Base-by-base conservation (phyloP, 441 rosid species). In the Pelargonium cotyledonis region DNA sequence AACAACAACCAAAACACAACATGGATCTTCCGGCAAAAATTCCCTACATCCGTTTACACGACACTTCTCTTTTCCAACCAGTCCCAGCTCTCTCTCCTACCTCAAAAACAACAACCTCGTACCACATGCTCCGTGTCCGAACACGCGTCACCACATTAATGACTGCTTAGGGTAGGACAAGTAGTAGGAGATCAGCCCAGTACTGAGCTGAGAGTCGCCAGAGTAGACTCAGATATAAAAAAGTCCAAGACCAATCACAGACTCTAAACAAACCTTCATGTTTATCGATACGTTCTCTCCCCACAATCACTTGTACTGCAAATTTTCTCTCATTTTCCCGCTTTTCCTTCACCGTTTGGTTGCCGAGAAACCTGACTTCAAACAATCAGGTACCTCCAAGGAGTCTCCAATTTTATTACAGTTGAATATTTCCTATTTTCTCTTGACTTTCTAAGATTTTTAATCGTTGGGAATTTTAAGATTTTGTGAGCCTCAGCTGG, bases 141-240 rank as follows among this genome's bases (percentile, higher is more conserved):
- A 53, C 60, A 53, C 60, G 60, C 18, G 60, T 53, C 60, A 7
- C 9, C 8, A 53, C 31, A 19, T 16, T 7, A 7, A 15, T 15
- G 60, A 53, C 18, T 0, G 60, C 18, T 53, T n/a, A 6, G 0
- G 18, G 14, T 66, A 35, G 35, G 57, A 43, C 57, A 58, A 46
- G 44, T 38, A 41, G 70, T 68, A 68, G 70, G 18, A 40, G 82
- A 79, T 70, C 65, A 67, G 15, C 58, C 60, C 67, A 53, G 18
- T 15, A 7, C 6, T 53, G 60, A 0, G 31, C 66, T 16, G 21
- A 31, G 18, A 68, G 84, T 76, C 80, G 78, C 76, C 84, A 72
- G 66, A 51, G 73, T 76, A 70, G 82, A 81, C 78, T 75, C 1
- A 64, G 21, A 51, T 51, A 10, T 0, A 49, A 38, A 26, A 35